A percentile compares a stretch with the other conserved stretches of the same genome.
Conservation (phyloP, 2,329 filamentous ascomycete species). For the Truncatella angustata region DNA sequence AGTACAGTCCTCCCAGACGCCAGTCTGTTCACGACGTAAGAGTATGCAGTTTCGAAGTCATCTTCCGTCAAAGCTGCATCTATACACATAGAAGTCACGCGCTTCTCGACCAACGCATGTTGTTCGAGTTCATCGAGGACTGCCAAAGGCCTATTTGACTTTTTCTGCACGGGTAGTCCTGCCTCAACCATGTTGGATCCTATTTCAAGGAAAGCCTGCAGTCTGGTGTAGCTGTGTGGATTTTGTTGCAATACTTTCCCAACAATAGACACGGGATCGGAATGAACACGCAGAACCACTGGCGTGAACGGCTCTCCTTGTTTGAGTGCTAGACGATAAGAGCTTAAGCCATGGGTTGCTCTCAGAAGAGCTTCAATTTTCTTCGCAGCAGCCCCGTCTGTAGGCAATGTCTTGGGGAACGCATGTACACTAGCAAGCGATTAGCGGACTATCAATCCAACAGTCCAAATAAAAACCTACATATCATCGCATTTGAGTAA, state of each 20-base stretch:
- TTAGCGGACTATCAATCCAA: background rate
- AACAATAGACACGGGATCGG: slow-evolving; percentile 72
- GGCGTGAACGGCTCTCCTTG: slow-evolving; percentile 79
- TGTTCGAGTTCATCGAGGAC: slow-evolving; percentile 26
- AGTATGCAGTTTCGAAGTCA: slow-evolving; percentile 84
- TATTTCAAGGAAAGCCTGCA: slow-evolving; percentile 71
- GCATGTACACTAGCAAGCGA: slow-evolving; percentile 52
- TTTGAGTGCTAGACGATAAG: slow-evolving; percentile 75
- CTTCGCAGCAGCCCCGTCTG: slow-evolving; percentile 48
- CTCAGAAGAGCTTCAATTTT: slow-evolving; percentile 63
- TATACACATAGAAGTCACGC: slow-evolving; percentile 78
- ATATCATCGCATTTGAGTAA: slow-evolving; percentile 77
- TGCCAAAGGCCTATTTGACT: slow-evolving; percentile 25
- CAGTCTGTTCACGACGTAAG: slow-evolving; percentile 73
- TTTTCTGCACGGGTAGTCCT: slow-evolving; percentile 41
- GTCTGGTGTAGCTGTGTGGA: slow-evolving; percentile 66
- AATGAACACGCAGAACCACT: slow-evolving; percentile 72
- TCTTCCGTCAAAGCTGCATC: slow-evolving; percentile 74
- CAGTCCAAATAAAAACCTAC: slow-evolving; percentile 41
- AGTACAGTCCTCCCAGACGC: slow-evolving; percentile 31
- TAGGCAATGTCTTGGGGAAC: slow-evolving; percentile 57
- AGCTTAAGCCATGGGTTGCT: slow-evolving; percentile 72
- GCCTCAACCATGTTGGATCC: slow-evolving; percentile 65
- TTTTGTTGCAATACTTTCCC: slow-evolving; percentile 76
- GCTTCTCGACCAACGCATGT: slow-evolving; percentile 51